Percentiles rank a stretch among this genome's conserved stretches.
Evolutionary conservation across 2,329 filamentous ascomycete species (phyloP).

Genomic region (Aspergillus pseudoterreus): DNA sequence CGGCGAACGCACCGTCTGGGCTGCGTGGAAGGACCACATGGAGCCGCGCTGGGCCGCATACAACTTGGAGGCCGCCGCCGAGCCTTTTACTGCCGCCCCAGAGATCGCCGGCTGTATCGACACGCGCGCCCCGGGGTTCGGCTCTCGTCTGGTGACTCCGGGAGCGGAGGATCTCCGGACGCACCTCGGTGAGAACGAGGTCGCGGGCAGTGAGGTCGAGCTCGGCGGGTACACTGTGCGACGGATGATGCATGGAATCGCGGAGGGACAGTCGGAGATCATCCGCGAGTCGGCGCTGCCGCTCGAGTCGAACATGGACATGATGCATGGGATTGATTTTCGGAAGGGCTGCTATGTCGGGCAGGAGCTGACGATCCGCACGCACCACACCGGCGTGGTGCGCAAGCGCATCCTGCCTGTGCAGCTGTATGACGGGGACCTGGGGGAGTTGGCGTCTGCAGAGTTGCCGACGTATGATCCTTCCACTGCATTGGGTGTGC

Average conservation of each 20-base stretch:
- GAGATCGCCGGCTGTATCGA: slow-evolving; percentile 35
- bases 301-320: slow-evolving; percentile 84
- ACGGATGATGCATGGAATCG: slow-evolving; percentile 73
- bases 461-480: slow-evolving; percentile 46
- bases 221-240: slow-evolving; percentile 67
- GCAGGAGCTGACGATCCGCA: slow-evolving; percentile 93
- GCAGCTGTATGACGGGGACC: slow-evolving; percentile 59
- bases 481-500: slow-evolving; percentile 22
- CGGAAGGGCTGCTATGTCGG: slow-evolving; percentile 96
- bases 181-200: slow-evolving; percentile 29
- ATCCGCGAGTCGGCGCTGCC: slow-evolving; percentile 68
- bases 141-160: slow-evolving; percentile 36
- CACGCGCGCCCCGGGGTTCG: slow-evolving; percentile 39
- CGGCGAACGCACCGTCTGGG: slow-evolving; percentile 67
- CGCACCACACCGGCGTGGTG: slow-evolving; percentile 89
- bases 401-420: slow-evolving; percentile 85
- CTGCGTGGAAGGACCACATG: slow-evolving; percentile 62
- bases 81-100: slow-evolving; percentile 26
- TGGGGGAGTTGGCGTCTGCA: slow-evolving; percentile 40
- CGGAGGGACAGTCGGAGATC: slow-evolving; percentile 83
- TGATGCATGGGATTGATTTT: slow-evolving; percentile 83
- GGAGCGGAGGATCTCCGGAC: slow-evolving; percentile 31
- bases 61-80: slow-evolving; percentile 32
- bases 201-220: slow-evolving; percentile 47
- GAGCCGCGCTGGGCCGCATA: slow-evolving; percentile 37